These are phyloP conservation scores for Coelastrella sp. DNA, from an alignment of 139 green algal species.

Conservation along the genomic window DNA sequence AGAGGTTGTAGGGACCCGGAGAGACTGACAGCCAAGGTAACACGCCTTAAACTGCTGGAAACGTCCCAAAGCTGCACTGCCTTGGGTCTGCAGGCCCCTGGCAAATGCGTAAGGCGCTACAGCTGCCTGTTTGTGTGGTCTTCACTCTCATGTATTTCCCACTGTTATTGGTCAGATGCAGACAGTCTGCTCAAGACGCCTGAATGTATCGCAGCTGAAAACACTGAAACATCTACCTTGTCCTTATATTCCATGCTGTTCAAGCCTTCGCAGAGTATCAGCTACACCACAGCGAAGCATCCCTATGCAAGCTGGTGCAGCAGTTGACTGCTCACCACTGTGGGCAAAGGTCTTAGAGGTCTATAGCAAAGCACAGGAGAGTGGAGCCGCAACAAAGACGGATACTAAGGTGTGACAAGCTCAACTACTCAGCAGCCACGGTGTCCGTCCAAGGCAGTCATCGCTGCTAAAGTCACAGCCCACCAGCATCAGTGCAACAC, in stretches of 20 bases:
- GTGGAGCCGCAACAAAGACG: slow-evolving; percentile 43
- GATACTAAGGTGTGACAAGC: slow-evolving; percentile 12
- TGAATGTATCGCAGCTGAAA: neutral
- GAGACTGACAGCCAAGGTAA: too few species aligned
- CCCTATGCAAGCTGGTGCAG: neutral
- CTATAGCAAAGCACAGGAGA: slow-evolving; percentile 31
- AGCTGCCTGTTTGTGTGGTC: too few species aligned
- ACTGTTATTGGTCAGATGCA: neutral
- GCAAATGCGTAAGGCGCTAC: too few species aligned
- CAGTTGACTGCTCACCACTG: neutral
- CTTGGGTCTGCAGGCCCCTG: too few species aligned
- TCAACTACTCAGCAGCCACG: neutral
- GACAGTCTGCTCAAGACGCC: neutral
- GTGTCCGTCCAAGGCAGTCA: too few species aligned
- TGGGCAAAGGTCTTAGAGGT: slow-evolving; percentile 15
- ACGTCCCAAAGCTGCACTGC: too few species aligned
- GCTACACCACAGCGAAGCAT: neutral
- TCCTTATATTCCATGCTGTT: too few species aligned
- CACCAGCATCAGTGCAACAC: neutral
- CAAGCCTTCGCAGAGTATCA: neutral
- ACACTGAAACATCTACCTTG: too few species aligned
- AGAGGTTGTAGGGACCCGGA: too few species aligned
- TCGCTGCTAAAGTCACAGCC: neutral
- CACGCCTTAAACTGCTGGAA: too few species aligned
- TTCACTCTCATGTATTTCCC: too few species aligned